Base-by-base conservation (phyloP, 257 asterid species). In the Nicotiana paniculata region DNA sequence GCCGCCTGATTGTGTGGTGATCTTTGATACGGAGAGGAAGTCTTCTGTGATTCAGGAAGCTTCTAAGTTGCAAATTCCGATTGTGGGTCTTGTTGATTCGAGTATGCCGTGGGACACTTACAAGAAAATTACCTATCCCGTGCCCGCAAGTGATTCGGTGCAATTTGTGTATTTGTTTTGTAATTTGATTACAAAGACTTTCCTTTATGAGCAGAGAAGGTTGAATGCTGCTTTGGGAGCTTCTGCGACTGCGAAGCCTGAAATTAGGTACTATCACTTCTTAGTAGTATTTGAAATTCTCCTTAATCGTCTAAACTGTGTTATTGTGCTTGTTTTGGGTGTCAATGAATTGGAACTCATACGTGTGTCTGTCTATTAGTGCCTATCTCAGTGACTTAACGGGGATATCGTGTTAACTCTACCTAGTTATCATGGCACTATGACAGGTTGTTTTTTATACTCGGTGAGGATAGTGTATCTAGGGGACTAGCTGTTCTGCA, bases 81-180 rank as follows among this genome's bases (percentile, higher is more conserved):
- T 96, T 12, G 99, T 96, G 53, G 99, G 98, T 58, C 83, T 96
- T 83, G 97, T 96, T 53, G 97, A 94, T 85, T 90, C 99, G 64
- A 92, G 95, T 88, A 89, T 92, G 97, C 92, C 97, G 0, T 93
- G 84, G 97, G 99, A 96, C 48, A 91, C 90, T 6, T 96, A 82
- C 78, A 87, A 87, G 91, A 94, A 82, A 88, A 94, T 96, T 76
- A 91, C 97, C 0, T 94, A 96, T 77, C 99, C 99, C 6, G 88
- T 96, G 24, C 99, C 99, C 0, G 99, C 97, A 6, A 96, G 93
- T 82, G 99, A 93, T 84, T 92, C 99, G 0, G 91, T 87, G 63
- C 97, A 91, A 89, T 96, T 96, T 88, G 99, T 96, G 24, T 96
- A 96, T 69, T 76, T 94, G 91, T 92, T 96, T 81, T 96, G 99